Conservation (phyloP, 2,329 filamentous ascomycete species). For the Fusarium bactridioides region DNA sequence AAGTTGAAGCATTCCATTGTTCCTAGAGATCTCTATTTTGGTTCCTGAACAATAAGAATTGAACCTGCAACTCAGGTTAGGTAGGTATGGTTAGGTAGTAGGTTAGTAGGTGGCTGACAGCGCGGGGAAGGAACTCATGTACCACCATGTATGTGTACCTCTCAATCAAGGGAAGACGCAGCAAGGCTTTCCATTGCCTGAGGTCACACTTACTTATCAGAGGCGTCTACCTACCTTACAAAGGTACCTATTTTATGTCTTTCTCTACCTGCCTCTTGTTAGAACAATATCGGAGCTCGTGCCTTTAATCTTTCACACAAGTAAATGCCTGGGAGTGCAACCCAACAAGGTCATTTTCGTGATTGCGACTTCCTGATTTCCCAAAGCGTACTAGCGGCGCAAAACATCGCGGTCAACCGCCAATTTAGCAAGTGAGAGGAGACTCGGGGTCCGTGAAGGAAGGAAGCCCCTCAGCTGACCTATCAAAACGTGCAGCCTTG, state of each 20-base stretch:
- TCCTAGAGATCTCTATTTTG: neutral
- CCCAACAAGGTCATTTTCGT: slow-evolving; percentile 4
- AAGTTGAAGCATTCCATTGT: neutral
- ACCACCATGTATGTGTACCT: neutral
- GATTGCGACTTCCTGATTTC: slow-evolving; percentile 14
- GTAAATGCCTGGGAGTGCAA: neutral
- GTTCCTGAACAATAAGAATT: slow-evolving; percentile 24
- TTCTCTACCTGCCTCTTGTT: neutral
- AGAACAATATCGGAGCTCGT: neutral
- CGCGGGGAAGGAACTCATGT: slow-evolving; percentile 7
- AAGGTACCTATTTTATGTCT: neutral
- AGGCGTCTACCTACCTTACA: neutral
- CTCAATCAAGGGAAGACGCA: neutral
- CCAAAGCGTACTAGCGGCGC: slow-evolving; percentile 26
- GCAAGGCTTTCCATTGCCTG: neutral
- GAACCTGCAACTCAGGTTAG: neutral
- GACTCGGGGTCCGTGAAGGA: slow-evolving; percentile 27
- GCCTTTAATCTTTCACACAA: neutral
- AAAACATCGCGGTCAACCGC: slow-evolving; percentile 21
- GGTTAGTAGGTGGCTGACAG: neutral
- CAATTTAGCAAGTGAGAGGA: slow-evolving; percentile 32
- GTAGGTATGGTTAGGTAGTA: too few relatives aligned
- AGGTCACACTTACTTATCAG: neutral
- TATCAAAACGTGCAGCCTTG: slow-evolving; percentile 36
- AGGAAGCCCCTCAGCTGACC: slow-evolving; percentile 23